Base-by-base conservation (phyloP, 371 early-diverging fungal genomes). In the Mucor piriformis region DNA sequence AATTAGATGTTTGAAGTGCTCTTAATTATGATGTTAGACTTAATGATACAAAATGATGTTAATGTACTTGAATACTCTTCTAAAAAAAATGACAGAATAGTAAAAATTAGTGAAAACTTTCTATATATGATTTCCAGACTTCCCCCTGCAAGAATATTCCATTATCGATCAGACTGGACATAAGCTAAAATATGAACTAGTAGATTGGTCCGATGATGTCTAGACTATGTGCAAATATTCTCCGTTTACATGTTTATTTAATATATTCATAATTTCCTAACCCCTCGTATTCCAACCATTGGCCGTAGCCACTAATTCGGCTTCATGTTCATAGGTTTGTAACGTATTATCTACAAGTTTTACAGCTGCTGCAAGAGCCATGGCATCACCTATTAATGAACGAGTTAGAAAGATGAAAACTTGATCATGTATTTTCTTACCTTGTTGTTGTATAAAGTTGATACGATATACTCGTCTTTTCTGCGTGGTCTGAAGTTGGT, bases 371-470 rank as follows among this genome's bases (percentile, higher is more conserved):
- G 66, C 62, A 6, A 78, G 58, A 27, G 73, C 70, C 54, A 75
- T 72, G 16, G 76, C 73, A 58, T 78, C 79, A 3, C 79, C 72
- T 73, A 37, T 5, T 11, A 59, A 24, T 33, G 37, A 5, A 18
- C 3, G n/a, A 42, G n/a, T n/a, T 5, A 18, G 3, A 18, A 42
- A 23, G 7, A 23, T 23, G 10, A 6, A 23, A 23, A 23, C 12
- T 23, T 44, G 1, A 3, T 16, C 23, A 24, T 23, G 13, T 5
- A 5, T 44, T 20, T 21, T 1, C 6, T 52, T 70, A 74, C 74
- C 78, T 74, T 78, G 78, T 43, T 78, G 78, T 35, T 78, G 78
- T 8, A 75, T 73, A 48, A 78, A 78, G 33, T 67, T 75, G 15
- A 72, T 69, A 0, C 75, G 70, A 34, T 73, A 66, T n/a, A 64